These are phyloP conservation scores for Bipolaris gigantea DNA, from an alignment of 2,329 filamentous ascomycete species.

Conservation along the genomic window DNA sequence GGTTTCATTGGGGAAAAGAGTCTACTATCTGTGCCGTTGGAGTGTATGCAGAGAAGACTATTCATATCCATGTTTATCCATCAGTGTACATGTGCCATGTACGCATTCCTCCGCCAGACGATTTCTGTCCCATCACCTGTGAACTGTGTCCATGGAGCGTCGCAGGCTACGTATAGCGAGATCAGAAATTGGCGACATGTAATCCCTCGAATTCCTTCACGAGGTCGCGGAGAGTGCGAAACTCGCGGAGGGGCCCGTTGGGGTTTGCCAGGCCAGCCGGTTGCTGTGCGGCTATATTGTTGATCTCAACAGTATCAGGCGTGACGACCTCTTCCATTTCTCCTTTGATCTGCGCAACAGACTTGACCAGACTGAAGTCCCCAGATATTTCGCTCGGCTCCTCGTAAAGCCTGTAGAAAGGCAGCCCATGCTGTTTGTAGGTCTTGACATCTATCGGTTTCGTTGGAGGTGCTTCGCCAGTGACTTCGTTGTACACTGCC, in stretches of 20 bases:
- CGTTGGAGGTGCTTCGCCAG: conserved; percentile 39
- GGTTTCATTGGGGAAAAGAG: not conserved
- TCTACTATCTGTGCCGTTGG: too few relatives aligned
- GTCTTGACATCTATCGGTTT: conserved; percentile 41
- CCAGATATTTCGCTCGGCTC: conserved; percentile 34
- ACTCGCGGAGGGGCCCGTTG: conserved; percentile 16
- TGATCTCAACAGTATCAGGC: not conserved
- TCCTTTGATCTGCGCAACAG: conserved; percentile 29
- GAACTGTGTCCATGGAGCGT: not conserved
- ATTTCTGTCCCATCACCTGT: not conserved
- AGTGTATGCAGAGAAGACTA: not conserved
- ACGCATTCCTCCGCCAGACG: too few relatives aligned
- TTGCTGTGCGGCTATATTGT: not conserved
- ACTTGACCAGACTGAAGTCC: conserved; percentile 31
- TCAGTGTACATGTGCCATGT: not conserved
- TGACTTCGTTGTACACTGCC: conserved; percentile 40
- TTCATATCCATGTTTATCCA: not conserved
- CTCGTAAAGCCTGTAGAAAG: conserved; percentile 45
- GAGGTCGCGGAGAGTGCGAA: conserved; percentile 22
- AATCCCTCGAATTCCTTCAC: conserved; percentile 15
- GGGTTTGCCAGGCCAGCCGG: conserved; percentile 16
- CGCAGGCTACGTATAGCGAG: not conserved
- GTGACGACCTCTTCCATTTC: not conserved
- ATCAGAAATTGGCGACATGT: not conserved
- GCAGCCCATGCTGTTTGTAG: conserved; percentile 40